Base-by-base conservation (phyloP, 352 stramenopile genomes). In the Phytophthora ramorum region DNA sequence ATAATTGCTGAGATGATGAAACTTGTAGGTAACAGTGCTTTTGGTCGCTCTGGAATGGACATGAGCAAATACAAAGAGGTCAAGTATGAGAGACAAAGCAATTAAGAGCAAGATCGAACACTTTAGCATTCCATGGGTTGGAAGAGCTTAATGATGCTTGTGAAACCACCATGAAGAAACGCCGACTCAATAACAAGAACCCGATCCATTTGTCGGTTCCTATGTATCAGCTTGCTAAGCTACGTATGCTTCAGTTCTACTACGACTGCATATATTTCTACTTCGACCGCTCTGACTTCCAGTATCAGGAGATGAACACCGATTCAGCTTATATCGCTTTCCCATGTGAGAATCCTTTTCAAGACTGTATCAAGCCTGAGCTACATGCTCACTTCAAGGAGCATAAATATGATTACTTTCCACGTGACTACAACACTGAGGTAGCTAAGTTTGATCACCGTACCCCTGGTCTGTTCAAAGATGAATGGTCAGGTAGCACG, bases 141-240 rank as follows among this genome's bases (percentile, higher is more conserved):
- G 46, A 52, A 14, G 46, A 52, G 46, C 46, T 52, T 35, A 52
- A 54, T 54, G 47, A 54, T n/a, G 26, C 47, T 0, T 54, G 47
- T 54, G 47, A 54, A 26, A 43, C 44, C 47, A 54, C 47, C 20
- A 54, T 54, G 47, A 54, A 54, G 47, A 54, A 54, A 41, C 47
- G 47, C 3, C 26, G 28, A 17, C 47, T 54, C 6, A 54, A 54
- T 24, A 54, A 54, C 28, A 54, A 54, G 47, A 54, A 54, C 26
- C 47, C 47, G 2, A 54, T 54, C n/a, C 47, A 54, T 54, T 41
- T 54, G n/a, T 54, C 47, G 14, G 44, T 54, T 54, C 30, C 47
- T 14, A 54, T 54, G 30, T 54, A 43, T 43, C 47, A 54, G 26
- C 46, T 38, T 8, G 17, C 40, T 16, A 54, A 41, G 47, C 28